Percentiles rank a stretch among this genome's conserved stretches.
phyloP scores from a whole-genome alignment of 179 eudicot species.

The Silene vulgaris region DNA sequence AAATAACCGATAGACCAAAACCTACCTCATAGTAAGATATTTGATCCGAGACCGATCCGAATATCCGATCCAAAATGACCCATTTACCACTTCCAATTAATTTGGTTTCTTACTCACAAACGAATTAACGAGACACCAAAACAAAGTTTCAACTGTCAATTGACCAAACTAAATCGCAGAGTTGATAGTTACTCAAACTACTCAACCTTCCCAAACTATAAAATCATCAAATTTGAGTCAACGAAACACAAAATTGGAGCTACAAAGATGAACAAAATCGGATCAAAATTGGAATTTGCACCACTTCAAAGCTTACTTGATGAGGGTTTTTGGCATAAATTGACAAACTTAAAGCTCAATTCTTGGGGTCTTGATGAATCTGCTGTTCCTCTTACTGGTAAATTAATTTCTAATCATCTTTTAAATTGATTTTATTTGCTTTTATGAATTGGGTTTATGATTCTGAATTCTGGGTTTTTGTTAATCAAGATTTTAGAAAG shows the following conservation, averaged over 20 bases:
- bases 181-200: neutral
- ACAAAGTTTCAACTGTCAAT: neutral
- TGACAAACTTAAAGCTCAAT: conserved; percentile 87
- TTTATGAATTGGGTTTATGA: neutral
- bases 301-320: conserved; percentile 67
- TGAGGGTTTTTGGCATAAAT: conserved; percentile 90
- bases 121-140: too few species aligned
- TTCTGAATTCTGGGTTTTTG: neutral
- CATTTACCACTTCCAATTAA: too few species aligned
- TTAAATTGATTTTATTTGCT: neutral
- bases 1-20: too few species aligned
- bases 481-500: neutral
- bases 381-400: conserved; percentile 71
- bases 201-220: neutral
- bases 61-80: too few species aligned
- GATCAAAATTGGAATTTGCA: conserved; percentile 49
- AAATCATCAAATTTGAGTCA: neutral
- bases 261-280: conserved; percentile 11
- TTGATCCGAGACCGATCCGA: too few species aligned
- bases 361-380: conserved; percentile 73
- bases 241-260: conserved; percentile 4
- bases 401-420: neutral
- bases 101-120: too few species aligned
- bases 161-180: neutral
- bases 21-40: too few species aligned